Evolutionary conservation across 768 basidiomycete species (phyloP), one percentile per base, ranked within the genome.

Genomic region (Hygrocybe punicea): DNA sequence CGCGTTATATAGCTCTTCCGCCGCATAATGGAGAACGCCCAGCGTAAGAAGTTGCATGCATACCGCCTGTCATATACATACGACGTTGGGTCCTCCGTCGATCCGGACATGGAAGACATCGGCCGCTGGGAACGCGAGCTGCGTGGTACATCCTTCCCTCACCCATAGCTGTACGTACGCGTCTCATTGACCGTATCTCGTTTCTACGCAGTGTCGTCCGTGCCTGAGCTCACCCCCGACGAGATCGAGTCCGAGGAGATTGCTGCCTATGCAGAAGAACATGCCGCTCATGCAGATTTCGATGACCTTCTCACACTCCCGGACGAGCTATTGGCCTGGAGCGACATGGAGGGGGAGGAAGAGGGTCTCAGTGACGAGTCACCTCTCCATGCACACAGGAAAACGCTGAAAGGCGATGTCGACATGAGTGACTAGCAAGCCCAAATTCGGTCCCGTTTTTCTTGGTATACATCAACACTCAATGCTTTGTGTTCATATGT

Each of bases 21-120:
- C 39, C 78, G 88, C 49, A 85, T 90, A 25, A 75, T 90, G 69
- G 73, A 76, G 6, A 83, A 80, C 63, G 71, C 81, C 11, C 77
- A 75, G 33, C 73, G 77, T 10, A 84, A 79, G 62, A 67, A 72
- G 16, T 72, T 66, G 2, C 81, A 88, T 63, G 68, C 76, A 2
- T 88, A 85, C 61, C 78, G 81, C 8, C 65, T 87, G 2, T 89
- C 86, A 1, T 90, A 86, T 58, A 78, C 81, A 24, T 65, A 73
- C 16, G 86, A 89, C 56, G 87, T 90, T 3, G 88, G 88, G 5
- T 87, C 86, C 14, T 89, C 88, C 1, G 82, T 88, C 57, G 88
- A 90, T 65, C 88, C 88, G 4, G 82, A 83, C 65, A 70, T 88
- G 64, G 86, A 90, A 34, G 86, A 89, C 56, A 67, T 81, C 4